phyloP scores from a whole-genome alignment of 306 rosid genomes.

The Trifolium dubium region DNA sequence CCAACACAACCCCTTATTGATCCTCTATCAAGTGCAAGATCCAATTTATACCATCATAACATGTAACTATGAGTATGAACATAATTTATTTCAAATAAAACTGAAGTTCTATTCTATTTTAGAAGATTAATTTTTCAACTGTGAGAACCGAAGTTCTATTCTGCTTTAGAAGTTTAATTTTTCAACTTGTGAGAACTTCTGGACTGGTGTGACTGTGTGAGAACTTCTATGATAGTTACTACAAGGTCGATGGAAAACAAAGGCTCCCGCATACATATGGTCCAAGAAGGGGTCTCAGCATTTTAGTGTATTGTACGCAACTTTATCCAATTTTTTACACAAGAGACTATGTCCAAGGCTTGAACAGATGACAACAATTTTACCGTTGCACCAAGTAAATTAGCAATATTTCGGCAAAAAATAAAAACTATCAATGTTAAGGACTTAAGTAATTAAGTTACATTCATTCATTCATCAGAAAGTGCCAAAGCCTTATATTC shows the following conservation, averaged over 20 bases:
- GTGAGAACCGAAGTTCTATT: background rate
- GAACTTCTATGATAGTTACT: too few relatives aligned
- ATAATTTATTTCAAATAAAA: background rate
- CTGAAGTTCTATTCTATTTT: too few relatives aligned
- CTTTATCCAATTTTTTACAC: too few relatives aligned
- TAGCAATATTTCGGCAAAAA: background rate
- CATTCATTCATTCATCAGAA: background rate
- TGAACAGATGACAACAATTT: too few relatives aligned
- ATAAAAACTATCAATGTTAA: background rate
- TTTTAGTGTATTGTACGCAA: too few relatives aligned
- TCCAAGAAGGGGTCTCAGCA: too few relatives aligned
- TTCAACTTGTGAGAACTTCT: too few relatives aligned
- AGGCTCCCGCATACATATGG: too few relatives aligned
- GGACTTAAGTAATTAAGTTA: background rate
- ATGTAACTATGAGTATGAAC: background rate
- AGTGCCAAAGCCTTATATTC: conserved; percentile 12
- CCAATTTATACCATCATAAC: background rate
- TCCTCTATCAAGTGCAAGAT: background rate
- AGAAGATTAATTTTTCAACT: background rate
- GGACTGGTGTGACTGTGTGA: background rate
- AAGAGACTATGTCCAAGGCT: too few relatives aligned
- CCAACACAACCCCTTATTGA: background rate
- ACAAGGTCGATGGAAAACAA: background rate
- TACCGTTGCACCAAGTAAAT: background rate
- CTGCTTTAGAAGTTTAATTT: too few relatives aligned